phyloP scores from a whole-genome alignment of 768 basidiomycete species.

The Leucocoprinus birnbaumii region DNA sequence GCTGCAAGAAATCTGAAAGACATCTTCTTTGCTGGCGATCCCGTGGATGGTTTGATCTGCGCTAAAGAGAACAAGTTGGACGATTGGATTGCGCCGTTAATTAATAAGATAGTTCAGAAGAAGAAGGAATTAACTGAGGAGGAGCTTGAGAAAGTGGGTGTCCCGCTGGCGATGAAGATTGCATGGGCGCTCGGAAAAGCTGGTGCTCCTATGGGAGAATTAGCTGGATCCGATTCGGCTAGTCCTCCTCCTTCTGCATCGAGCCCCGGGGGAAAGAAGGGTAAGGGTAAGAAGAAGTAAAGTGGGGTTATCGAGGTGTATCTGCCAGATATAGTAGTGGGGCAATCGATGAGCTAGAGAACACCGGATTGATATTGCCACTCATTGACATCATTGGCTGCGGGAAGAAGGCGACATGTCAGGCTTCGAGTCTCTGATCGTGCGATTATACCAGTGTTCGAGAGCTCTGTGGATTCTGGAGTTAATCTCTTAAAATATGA shows the following conservation, averaged over 20 bases:
- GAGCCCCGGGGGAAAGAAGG: no score
- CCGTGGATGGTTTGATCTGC: constrained; percentile 2
- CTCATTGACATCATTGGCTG: no score
- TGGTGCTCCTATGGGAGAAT: background rate
- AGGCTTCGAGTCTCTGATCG: no score
- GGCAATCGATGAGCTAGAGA: no score
- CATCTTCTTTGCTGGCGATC: constrained; percentile 9
- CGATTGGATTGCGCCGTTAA: constrained; percentile 6
- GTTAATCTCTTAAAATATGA: no score
- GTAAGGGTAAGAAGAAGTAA: background rate
- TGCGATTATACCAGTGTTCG: no score
- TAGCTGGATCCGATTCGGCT: background rate
- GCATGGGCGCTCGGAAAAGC: constrained; percentile 5
- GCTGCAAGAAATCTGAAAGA: constrained; percentile 5
- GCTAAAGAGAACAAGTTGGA: constrained; percentile 4
- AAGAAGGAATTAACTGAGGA: background rate
- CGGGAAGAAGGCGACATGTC: no score
- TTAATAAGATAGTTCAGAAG: background rate
- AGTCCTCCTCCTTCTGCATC: no score
- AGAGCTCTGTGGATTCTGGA: no score
- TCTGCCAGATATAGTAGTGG: no score
- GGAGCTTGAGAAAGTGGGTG: background rate
- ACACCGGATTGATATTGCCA: no score
- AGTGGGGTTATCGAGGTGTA: background rate
- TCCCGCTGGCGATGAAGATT: constrained; percentile 1